Percentiles rank a stretch among this genome's conserved stretches.
Evolutionary conservation across 179 eudicot species (phyloP).

Genomic region (Amaranthus tricolor): DNA sequence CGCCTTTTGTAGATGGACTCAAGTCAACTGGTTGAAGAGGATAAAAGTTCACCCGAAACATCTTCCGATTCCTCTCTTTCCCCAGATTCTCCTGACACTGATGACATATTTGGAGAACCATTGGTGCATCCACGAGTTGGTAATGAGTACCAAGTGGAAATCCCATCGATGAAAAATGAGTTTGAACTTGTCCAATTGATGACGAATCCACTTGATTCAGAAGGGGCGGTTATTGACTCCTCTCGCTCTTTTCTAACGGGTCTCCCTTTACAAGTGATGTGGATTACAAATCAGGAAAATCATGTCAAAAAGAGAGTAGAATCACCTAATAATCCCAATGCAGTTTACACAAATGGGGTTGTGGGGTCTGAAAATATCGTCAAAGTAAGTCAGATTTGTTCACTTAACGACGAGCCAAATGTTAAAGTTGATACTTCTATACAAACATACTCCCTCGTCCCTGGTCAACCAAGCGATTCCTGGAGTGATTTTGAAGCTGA

Average conservation of each 20-base stretch:
- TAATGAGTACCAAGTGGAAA: conserved; percentile 61
- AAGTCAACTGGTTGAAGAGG: conserved; percentile 37
- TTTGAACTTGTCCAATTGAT: conserved; percentile 33
- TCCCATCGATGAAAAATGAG: conserved; percentile 42
- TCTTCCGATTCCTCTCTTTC: conserved; percentile 37
- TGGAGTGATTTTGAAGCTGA: conserved; percentile 68
- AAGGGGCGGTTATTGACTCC: conserved; percentile 20
- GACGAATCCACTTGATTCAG: conserved; percentile 36
- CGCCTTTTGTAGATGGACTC: conserved; percentile 50
- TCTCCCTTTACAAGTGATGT: conserved; percentile 54
- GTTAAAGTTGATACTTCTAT: conserved; percentile 16
- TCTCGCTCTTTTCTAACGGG: conserved; percentile 44
- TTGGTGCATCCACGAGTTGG: conserved; percentile 62
- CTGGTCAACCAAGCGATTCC: conserved; percentile 34
- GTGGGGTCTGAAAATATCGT: background rate
- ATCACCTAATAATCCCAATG: conserved; percentile 8
- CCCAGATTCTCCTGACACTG: conserved; percentile 33
- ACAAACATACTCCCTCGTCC: conserved; percentile 31
- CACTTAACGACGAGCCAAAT: conserved; percentile 13
- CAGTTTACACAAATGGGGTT: conserved; percentile 10
- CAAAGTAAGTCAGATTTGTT: conserved; percentile 1
- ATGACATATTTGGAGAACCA: conserved; percentile 52
- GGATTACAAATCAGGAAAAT: conserved; percentile 34
- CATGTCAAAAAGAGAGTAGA: conserved; percentile 22
- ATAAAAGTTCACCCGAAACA: conserved; percentile 38